Evolutionary conservation across 139 green algal species (phyloP).

Genomic region (Chlorokybus atmophyticus): DNA sequence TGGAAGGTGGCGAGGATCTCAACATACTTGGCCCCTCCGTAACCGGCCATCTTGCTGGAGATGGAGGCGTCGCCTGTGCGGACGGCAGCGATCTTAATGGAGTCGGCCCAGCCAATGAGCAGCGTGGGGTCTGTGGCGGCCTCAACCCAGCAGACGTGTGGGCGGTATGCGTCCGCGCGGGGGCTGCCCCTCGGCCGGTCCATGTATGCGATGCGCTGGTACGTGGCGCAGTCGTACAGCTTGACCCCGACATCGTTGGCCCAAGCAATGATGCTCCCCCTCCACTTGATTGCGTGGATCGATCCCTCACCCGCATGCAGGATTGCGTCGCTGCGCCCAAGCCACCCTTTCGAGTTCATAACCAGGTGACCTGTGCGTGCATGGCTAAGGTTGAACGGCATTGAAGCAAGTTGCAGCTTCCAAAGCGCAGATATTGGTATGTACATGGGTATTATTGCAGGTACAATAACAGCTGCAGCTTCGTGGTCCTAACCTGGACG

Average conservation of each 20-base stretch:
- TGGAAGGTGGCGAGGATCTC: slow-evolving; percentile 38
- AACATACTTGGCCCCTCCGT: slow-evolving; percentile 14
- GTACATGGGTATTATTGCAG: no score
- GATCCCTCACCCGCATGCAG: slow-evolving; percentile 56
- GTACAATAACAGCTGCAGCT: no score
- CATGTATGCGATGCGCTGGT: slow-evolving; percentile 43
- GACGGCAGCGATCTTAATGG: slow-evolving; percentile 57
- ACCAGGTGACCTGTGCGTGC: no score
- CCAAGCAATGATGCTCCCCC: slow-evolving; percentile 68
- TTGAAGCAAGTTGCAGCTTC: no score
- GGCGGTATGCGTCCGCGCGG: background rate
- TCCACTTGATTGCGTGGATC: slow-evolving; percentile 53
- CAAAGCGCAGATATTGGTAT: no score
- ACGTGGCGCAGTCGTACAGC: slow-evolving; percentile 58
- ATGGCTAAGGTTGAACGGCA: no score
- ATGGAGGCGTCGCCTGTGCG: background rate
- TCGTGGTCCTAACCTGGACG: no score
- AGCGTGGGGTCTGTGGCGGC: slow-evolving; percentile 48
- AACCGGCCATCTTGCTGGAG: background rate
- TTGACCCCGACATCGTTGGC: slow-evolving; percentile 54
- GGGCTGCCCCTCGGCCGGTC: slow-evolving; percentile 12
- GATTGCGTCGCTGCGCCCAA: slow-evolving; percentile 51
- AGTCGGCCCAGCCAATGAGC: slow-evolving; percentile 55
- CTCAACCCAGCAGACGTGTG: slow-evolving; percentile 43
- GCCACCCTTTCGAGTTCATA: slow-evolving; percentile 61